phyloP scores from a whole-genome alignment of 345 rosid species.

The Gossypium australe region DNA sequence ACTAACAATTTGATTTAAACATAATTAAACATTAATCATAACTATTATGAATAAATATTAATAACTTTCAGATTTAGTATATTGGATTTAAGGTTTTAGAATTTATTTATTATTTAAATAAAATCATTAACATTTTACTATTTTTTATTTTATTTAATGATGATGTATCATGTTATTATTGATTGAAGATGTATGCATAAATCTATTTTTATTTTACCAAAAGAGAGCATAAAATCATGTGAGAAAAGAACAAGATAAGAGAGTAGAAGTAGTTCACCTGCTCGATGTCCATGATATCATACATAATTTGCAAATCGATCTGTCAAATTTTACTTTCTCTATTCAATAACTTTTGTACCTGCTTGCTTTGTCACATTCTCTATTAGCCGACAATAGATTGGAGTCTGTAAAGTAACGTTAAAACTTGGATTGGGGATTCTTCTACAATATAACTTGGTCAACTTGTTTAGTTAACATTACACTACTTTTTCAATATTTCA shows the following conservation, averaged over 20 bases:
- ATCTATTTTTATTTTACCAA: not conserved
- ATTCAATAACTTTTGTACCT: not conserved
- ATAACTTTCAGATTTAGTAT: no score
- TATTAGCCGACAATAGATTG: not conserved
- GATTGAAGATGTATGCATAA: no score
- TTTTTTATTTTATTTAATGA: no score
- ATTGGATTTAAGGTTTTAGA: no score
- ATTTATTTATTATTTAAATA: no score
- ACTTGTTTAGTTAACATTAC: no score
- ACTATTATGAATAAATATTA: no score
- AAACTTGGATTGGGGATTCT: not conserved
- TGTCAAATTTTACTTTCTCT: not conserved
- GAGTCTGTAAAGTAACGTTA: not conserved
- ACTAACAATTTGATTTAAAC: no score
- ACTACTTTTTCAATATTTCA: no score
- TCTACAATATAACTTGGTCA: no score
- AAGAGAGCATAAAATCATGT: not conserved
- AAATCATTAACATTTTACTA: rapidly evolving
- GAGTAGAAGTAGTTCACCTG: not conserved
- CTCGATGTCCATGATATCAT: not conserved
- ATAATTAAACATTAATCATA: no score
- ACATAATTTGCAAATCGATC: not conserved
- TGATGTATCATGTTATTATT: no score
- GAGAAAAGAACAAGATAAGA: not conserved
- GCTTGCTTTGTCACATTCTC: not conserved